These are phyloP conservation scores for Exserohilum turcica DNA, from an alignment of 2,329 filamentous ascomycete species.

Conservation along the genomic window DNA sequence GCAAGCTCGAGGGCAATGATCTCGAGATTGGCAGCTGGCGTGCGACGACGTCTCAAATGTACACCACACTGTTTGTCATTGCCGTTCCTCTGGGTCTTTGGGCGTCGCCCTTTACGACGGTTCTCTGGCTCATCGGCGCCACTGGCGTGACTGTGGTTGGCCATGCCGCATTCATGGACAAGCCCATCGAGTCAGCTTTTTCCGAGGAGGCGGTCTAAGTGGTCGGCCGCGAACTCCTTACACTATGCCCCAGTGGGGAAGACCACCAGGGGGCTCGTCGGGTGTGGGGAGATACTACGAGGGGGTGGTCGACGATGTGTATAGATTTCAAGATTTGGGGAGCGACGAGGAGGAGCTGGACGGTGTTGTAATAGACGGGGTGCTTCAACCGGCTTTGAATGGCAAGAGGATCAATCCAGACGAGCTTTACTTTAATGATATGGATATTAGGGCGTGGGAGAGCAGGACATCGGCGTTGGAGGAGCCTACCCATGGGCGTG, in stretches of 20 bases:
- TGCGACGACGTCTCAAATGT: slow-evolving; percentile 89
- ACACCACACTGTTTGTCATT: slow-evolving; percentile 83
- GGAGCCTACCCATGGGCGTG: slow-evolving; percentile 55
- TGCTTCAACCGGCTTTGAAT: slow-evolving; percentile 40
- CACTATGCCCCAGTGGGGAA: slow-evolving; percentile 95
- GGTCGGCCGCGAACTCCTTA: slow-evolving; percentile 99
- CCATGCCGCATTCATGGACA: slow-evolving; percentile 94
- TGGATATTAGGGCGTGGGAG: slow-evolving; percentile 51
- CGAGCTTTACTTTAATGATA: slow-evolving; percentile 56
- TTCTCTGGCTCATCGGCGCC: slow-evolving; percentile 95
- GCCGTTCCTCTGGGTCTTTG: slow-evolving; percentile 83
- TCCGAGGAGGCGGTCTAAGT: slow-evolving; percentile 99
- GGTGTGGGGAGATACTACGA: slow-evolving; percentile 56
- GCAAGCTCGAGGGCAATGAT: slow-evolving; percentile 86
- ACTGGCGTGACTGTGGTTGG: slow-evolving; percentile 92
- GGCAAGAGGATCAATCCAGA: slow-evolving; percentile 49
- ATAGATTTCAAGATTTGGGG: slow-evolving; percentile 71
- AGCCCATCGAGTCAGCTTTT: slow-evolving; percentile 99
- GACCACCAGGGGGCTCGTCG: slow-evolving; percentile 84
- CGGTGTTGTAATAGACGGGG: slow-evolving; percentile 51
- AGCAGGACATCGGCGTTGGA: slow-evolving; percentile 52
- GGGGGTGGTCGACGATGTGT: slow-evolving; percentile 50
- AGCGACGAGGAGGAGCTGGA: slow-evolving; percentile 57
- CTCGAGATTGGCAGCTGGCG: slow-evolving; percentile 82
- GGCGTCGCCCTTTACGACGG: slow-evolving; percentile 81